Percentiles rank a stretch among this genome's conserved stretches.
phyloP scores from a whole-genome alignment of 2,329 filamentous ascomycete species.

The Myriosclerotinia duriaeana region DNA sequence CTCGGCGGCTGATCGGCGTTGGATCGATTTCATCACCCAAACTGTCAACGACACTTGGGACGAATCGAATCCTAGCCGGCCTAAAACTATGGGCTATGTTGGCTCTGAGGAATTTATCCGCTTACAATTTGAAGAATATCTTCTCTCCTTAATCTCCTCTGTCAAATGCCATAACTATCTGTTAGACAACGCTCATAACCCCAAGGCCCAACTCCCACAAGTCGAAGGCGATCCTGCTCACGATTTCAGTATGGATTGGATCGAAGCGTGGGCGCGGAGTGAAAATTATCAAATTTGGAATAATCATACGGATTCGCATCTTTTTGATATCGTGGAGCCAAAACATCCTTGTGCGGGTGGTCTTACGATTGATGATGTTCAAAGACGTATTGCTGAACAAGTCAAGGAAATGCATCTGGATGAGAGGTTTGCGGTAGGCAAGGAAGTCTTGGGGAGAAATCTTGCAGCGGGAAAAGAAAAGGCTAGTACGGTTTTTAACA shows the following conservation, averaged over 20 bases:
- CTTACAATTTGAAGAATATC: slow-evolving; percentile 94
- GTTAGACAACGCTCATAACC: slow-evolving; percentile 52
- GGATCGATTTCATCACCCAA: slow-evolving; percentile 95
- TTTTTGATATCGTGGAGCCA: slow-evolving; percentile 93
- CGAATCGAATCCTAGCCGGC: slow-evolving; percentile 79
- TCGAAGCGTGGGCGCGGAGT: slow-evolving; percentile 83
- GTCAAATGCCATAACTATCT: slow-evolving; percentile 84
- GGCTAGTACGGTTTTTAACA: slow-evolving; percentile 82
- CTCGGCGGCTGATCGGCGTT: slow-evolving; percentile 83
- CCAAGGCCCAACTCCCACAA: slow-evolving; percentile 61
- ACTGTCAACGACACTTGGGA: slow-evolving; percentile 97
- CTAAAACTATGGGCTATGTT: slow-evolving; percentile 92
- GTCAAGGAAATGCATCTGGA: slow-evolving; percentile 93
- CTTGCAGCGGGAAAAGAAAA: slow-evolving; percentile 86
- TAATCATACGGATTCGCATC: slow-evolving; percentile 73
- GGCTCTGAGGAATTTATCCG: slow-evolving; percentile 97
- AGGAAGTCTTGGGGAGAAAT: slow-evolving; percentile 84
- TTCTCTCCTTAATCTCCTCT: slow-evolving; percentile 81
- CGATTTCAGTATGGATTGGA: slow-evolving; percentile 82
- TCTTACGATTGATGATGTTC: slow-evolving; percentile 90
- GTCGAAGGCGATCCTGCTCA: slow-evolving; percentile 78
- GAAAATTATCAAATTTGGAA: slow-evolving; percentile 93
- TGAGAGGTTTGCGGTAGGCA: slow-evolving; percentile 79
- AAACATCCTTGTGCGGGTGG: slow-evolving; percentile 91
- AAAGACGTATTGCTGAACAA: slow-evolving; percentile 84